phyloP scores from a whole-genome alignment of 106 monocot genomes.

The Dactylorhiza incarnata region DNA sequence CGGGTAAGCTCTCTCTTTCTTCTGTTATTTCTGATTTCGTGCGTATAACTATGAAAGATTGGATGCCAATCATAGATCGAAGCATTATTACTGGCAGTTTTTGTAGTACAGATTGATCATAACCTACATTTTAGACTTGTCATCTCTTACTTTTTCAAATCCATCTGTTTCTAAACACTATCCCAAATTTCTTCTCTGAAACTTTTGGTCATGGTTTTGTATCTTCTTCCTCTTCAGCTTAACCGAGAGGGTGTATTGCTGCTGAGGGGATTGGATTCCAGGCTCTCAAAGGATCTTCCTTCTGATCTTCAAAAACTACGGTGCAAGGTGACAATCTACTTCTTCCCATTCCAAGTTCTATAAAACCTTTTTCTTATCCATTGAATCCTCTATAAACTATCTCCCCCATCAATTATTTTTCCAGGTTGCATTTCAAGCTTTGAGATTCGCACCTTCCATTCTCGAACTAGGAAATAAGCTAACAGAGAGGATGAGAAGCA shows the following conservation, averaged over 20 bases:
- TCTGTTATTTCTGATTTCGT: background rate
- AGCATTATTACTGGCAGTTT: too few species aligned
- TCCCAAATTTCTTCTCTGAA: background rate
- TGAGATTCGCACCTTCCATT: slow-evolving; percentile 62
- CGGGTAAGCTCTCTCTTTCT: slow-evolving; percentile 30
- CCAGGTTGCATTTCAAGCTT: slow-evolving; percentile 80
- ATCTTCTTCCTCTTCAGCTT: slow-evolving; percentile 26
- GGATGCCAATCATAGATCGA: background rate
- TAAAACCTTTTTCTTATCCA: background rate
- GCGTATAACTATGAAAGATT: background rate
- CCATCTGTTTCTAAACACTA: background rate
- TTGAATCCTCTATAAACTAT: background rate
- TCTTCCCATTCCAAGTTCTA: background rate
- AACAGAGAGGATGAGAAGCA: slow-evolving; percentile 65
- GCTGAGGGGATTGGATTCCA: slow-evolving; percentile 77
- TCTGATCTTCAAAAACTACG: slow-evolving; percentile 85
- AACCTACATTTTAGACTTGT: background rate
- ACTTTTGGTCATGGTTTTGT: background rate
- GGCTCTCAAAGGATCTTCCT: slow-evolving; percentile 85
- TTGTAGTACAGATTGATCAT: too few species aligned
- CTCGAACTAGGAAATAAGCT: slow-evolving; percentile 54
- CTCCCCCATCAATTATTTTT: background rate
- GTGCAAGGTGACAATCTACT: slow-evolving; percentile 52
- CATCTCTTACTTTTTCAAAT: background rate
- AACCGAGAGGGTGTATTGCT: slow-evolving; percentile 84